Percentiles rank a stretch among this genome's conserved stretches.
These are phyloP conservation scores for Dissophora globulifera DNA, from an alignment of 192 early-diverging fungal species.

Conservation along the genomic window DNA sequence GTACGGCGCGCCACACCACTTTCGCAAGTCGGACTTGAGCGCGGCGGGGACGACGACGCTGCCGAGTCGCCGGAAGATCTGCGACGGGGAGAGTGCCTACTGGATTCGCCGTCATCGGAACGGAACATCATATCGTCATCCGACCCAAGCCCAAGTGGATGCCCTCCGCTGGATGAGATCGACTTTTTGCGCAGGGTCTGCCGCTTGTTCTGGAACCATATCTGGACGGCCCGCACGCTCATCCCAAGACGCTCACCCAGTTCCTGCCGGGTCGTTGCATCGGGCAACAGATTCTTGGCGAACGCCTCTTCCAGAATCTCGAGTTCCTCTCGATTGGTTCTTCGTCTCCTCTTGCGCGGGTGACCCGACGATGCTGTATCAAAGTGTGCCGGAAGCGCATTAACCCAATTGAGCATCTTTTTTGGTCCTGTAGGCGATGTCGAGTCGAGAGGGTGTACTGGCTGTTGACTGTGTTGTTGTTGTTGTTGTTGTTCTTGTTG, in stretches of 20 bases:
- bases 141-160: constrained; percentile 5
- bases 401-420: constrained; percentile 53
- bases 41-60: constrained; percentile 11
- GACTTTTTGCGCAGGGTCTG: constrained; percentile 68
- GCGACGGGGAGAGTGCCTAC: background rate
- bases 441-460: constrained; percentile 30
- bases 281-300: constrained; percentile 75
- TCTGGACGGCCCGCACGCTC: constrained; percentile 78
- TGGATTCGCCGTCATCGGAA: constrained; percentile 13
- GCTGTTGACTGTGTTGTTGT: constrained; percentile 3
- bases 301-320: constrained; percentile 77
- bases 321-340: constrained; percentile 72
- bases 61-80: constrained; percentile 28
- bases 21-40: background rate
- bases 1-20: background rate
- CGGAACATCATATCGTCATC: constrained; percentile 27
- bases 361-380: constrained; percentile 27
- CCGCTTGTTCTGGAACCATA: constrained; percentile 87
- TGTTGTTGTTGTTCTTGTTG: constrained; percentile 7
- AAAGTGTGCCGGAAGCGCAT: constrained; percentile 44
- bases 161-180: constrained; percentile 13
- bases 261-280: constrained; percentile 68
- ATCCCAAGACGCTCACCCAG: constrained; percentile 73
- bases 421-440: constrained; percentile 13
- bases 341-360: constrained; percentile 45